Conservation (phyloP, 1,139 yeast species). For the Suhomyces wounanorum region DNA sequence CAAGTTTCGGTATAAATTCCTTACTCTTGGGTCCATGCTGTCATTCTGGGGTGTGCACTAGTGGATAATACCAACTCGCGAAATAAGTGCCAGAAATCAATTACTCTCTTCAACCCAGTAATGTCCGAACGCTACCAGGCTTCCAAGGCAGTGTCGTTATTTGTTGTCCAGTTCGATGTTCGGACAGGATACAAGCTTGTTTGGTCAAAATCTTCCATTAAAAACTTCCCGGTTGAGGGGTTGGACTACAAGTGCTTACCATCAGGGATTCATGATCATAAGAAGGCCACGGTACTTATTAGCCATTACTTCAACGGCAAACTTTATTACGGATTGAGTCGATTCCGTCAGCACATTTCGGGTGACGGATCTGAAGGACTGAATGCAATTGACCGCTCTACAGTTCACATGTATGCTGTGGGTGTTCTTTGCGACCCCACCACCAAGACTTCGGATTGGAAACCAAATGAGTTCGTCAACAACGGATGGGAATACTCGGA, state of each 20-base stretch:
- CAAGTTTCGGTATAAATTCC: conserved; percentile 33
- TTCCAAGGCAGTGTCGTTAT: conserved; percentile 51
- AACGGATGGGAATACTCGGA: conserved; percentile 61
- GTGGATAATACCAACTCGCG: neutral
- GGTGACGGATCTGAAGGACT: conserved; percentile 20
- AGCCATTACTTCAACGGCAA: conserved; percentile 31
- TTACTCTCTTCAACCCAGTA: neutral
- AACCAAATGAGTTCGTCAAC: conserved; percentile 51
- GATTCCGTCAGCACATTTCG: conserved; percentile 33
- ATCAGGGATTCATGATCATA: conserved; percentile 74
- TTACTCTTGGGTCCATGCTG: conserved; percentile 34
- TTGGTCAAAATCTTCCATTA: conserved; percentile 46
- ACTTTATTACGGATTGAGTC: conserved; percentile 40
- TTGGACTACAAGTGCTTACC: conserved; percentile 79
- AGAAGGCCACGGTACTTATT: conserved; percentile 46
- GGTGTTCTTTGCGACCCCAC: conserved; percentile 59
- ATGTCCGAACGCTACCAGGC: conserved; percentile 8
- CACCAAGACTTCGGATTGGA: conserved; percentile 37
- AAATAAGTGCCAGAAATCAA: neutral
- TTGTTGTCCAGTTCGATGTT: conserved; percentile 64
- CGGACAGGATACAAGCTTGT: conserved; percentile 60
- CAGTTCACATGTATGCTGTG: conserved; percentile 63
- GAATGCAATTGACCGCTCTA: conserved; percentile 40
- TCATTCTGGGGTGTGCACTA: neutral
- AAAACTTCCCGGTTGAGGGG: conserved; percentile 31